phyloP scores from a whole-genome alignment of 2,329 filamentous ascomycete species.

The Coniella vitis region DNA sequence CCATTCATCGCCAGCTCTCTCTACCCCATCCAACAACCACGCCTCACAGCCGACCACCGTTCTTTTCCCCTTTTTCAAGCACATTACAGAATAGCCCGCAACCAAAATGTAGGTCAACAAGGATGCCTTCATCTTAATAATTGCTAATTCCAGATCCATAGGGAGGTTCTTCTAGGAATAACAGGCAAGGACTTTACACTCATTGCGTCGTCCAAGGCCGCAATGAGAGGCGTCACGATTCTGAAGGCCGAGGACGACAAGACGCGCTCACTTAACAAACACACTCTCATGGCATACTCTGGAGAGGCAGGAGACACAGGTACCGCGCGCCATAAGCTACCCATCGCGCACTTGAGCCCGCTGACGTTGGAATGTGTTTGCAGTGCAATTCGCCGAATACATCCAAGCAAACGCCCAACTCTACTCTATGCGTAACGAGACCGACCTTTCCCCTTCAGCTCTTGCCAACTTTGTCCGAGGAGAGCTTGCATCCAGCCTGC shows the following conservation, averaged over 20 bases:
- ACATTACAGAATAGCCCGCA: background rate
- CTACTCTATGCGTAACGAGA: constrained; percentile 97
- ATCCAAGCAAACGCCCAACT: constrained; percentile 98
- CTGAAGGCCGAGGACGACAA: constrained; percentile 96
- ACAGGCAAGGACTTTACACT: constrained; percentile 99
- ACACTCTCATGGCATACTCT: constrained; percentile 90
- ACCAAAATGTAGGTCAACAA: constrained; percentile 17
- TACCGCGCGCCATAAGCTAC: constrained; percentile 31
- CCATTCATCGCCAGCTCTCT: constrained; percentile 3
- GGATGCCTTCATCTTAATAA: background rate
- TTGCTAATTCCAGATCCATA: constrained; percentile 29
- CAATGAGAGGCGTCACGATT: constrained; percentile 94
- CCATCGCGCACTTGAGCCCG: constrained; percentile 6
- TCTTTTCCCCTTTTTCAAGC: background rate
- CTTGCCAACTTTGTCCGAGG: constrained; percentile 90
- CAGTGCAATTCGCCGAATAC: constrained; percentile 98
- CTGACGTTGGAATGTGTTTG: constrained; percentile 9
- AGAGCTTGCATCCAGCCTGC: constrained; percentile 83
- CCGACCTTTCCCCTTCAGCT: constrained; percentile 81
- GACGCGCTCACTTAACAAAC: constrained; percentile 84
- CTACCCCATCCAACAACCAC: constrained; percentile 2
- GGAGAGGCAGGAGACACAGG: constrained; percentile 95
- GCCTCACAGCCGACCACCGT: background rate
- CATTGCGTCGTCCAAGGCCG: constrained; percentile 94
- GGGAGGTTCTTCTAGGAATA: constrained; percentile 97